A percentile compares a stretch with the other conserved stretches of the same genome.
phyloP scores from a whole-genome alignment of 345 rosid species.

The Salix caprea region DNA sequence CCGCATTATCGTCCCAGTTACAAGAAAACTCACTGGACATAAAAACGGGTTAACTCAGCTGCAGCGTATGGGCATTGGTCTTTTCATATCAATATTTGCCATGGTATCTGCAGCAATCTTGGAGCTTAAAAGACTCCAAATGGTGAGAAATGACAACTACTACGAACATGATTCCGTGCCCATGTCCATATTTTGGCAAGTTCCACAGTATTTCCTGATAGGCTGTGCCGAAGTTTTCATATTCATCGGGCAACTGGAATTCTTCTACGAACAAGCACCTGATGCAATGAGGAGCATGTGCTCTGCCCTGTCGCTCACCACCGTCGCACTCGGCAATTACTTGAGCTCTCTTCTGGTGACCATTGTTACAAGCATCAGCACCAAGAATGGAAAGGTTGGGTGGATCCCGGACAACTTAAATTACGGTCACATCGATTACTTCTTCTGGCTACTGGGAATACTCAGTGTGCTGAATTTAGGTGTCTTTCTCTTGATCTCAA shows the following conservation, averaged over 20 bases:
- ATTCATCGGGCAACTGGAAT: slow-evolving; percentile 44
- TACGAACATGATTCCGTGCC: slow-evolving; percentile 23
- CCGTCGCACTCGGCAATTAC: slow-evolving; percentile 32
- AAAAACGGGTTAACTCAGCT: slow-evolving; percentile 32
- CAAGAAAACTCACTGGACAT: slow-evolving; percentile 30
- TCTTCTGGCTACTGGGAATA: slow-evolving; percentile 38
- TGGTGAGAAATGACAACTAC: slow-evolving; percentile 27
- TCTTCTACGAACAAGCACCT: slow-evolving; percentile 51
- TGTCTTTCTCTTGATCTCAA: slow-evolving; percentile 32
- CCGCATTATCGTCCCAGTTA: slow-evolving; percentile 27
- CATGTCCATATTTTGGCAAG: slow-evolving; percentile 46
- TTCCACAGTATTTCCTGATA: slow-evolving; percentile 45
- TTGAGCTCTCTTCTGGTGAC: slow-evolving; percentile 36
- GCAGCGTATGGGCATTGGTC: slow-evolving; percentile 43
- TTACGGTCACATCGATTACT: slow-evolving; percentile 36
- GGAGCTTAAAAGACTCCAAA: slow-evolving; percentile 27
- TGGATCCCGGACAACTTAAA: slow-evolving; percentile 43
- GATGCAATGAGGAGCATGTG: slow-evolving; percentile 54
- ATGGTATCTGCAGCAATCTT: slow-evolving; percentile 34
- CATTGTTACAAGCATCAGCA: slow-evolving; percentile 21
- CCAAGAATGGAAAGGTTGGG: slow-evolving; percentile 29
- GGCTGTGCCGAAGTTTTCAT: slow-evolving; percentile 53
- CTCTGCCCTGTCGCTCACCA: slow-evolving; percentile 34
- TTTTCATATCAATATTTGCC: slow-evolving; percentile 35
- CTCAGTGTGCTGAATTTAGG: slow-evolving; percentile 32